Percentiles rank a stretch among this genome's conserved stretches.
These are phyloP conservation scores for Trametes villosa DNA, from an alignment of 768 basidiomycete genomes.

Conservation along the genomic window DNA sequence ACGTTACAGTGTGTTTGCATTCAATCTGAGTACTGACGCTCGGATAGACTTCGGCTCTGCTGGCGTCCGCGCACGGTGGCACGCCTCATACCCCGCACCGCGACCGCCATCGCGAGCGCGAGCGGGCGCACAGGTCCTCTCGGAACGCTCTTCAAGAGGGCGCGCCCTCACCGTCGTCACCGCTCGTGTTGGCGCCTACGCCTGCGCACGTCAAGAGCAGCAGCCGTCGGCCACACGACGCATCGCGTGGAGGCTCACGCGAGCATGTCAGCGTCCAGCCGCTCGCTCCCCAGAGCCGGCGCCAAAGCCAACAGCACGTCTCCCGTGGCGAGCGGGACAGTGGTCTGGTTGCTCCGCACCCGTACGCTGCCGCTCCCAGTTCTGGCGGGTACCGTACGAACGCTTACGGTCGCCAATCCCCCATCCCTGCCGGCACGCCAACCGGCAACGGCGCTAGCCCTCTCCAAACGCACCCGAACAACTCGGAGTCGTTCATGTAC, in stretches of 20 bases:
- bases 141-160: slow-evolving; percentile 58
- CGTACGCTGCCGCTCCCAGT: slow-evolving; percentile 70
- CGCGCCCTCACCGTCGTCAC: slow-evolving; percentile 51
- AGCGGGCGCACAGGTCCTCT: slow-evolving; percentile 42
- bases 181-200: slow-evolving; percentile 66
- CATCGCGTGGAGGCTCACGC: slow-evolving; percentile 52
- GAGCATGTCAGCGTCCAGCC: slow-evolving; percentile 65
- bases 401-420: slow-evolving; percentile 57
- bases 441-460: slow-evolving; percentile 34
- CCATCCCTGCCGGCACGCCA: slow-evolving; percentile 38
- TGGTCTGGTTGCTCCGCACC: slow-evolving; percentile 63
- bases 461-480: slow-evolving; percentile 46
- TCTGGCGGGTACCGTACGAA: slow-evolving; percentile 58
- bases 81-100: slow-evolving; percentile 59
- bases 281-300: slow-evolving; percentile 65
- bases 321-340: slow-evolving; percentile 35
- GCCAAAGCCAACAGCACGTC: slow-evolving; percentile 64
- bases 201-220: slow-evolving; percentile 67
- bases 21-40: slow-evolving; percentile 3
- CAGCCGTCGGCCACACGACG: slow-evolving; percentile 55
- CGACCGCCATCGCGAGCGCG: slow-evolving; percentile 55
- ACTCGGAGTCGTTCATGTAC: slow-evolving; percentile 70
- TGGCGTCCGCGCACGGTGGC: slow-evolving; percentile 55
- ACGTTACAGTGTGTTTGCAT: slow-evolving; percentile 40
- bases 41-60: slow-evolving; percentile 44